Evolutionary conservation across 2,329 filamentous ascomycete genomes (phyloP).

Genomic region (Xylogone sp.): DNA sequence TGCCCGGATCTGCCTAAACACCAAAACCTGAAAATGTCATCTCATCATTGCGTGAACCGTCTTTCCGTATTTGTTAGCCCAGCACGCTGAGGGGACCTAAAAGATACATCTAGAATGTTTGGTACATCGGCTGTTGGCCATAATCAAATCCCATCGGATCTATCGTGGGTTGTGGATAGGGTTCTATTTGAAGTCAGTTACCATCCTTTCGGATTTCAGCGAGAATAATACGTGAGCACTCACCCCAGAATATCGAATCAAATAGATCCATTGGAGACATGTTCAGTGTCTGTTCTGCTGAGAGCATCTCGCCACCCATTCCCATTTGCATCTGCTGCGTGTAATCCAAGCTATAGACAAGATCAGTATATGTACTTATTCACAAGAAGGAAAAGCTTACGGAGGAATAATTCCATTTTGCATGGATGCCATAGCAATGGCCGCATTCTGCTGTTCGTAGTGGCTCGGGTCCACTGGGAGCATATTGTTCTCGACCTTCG

Average conservation of each 20-base stretch:
- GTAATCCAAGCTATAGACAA: constrained; percentile 30
- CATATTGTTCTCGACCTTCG: constrained; percentile 7
- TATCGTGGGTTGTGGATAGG: constrained; percentile 3
- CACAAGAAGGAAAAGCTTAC: constrained; percentile 12
- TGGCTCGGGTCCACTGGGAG: constrained; percentile 11
- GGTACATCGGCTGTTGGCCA: constrained; percentile 1
- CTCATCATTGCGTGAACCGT: no score
- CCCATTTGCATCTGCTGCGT: constrained; percentile 31
- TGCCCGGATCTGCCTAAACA: no score
- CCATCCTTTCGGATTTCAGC: neutral
- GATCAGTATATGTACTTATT: neutral
- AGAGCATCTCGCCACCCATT: constrained; percentile 35
- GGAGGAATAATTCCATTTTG: constrained; percentile 47
- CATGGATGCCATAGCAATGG: constrained; percentile 62
- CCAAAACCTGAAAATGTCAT: no score
- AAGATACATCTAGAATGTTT: neutral
- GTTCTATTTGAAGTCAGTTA: constrained; percentile 2
- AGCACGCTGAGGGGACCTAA: no score
- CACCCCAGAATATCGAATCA: constrained; percentile 66
- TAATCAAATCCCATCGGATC: constrained; percentile 2
- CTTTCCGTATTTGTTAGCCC: no score
- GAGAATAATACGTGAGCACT: constrained; percentile 25
- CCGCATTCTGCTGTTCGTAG: constrained; percentile 48
- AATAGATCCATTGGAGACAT: constrained; percentile 67
- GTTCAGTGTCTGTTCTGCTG: constrained; percentile 50